Evolutionary conservation across 306 rosid species (phyloP).

Genomic region (Cucumis hystrix): DNA sequence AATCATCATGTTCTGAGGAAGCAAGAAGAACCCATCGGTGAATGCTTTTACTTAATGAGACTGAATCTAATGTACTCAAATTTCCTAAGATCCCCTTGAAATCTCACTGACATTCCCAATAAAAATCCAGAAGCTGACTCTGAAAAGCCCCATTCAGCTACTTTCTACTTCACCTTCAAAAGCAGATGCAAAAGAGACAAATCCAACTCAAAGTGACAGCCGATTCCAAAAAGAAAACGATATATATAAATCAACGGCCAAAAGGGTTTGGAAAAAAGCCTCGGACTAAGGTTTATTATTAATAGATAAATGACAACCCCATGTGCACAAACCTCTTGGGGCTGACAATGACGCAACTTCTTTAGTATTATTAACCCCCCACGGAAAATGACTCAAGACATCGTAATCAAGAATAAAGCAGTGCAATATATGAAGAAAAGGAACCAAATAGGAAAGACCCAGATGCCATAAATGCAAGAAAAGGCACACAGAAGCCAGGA

Average conservation of each 20-base stretch:
- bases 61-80: background rate
- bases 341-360: background rate
- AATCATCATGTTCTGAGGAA: background rate
- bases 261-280: background rate
- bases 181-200: background rate
- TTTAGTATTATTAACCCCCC: background rate
- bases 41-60: background rate
- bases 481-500: background rate
- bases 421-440: slow-evolving; percentile 4
- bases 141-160: background rate
- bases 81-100: background rate
- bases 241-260: background rate
- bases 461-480: slow-evolving; percentile 4
- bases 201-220: slow-evolving; percentile 4
- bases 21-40: background rate
- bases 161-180: background rate
- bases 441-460: background rate
- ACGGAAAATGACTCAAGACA: background rate
- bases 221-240: slow-evolving; percentile 1
- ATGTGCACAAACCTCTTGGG: slow-evolving; percentile 8
- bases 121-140: background rate
- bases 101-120: background rate
- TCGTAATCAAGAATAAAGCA: no score
- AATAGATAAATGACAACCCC: background rate
- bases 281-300: background rate